phyloP scores from a whole-genome alignment of 352 stramenopile genomes.

The Phytopythium cucurbitacearum region DNA sequence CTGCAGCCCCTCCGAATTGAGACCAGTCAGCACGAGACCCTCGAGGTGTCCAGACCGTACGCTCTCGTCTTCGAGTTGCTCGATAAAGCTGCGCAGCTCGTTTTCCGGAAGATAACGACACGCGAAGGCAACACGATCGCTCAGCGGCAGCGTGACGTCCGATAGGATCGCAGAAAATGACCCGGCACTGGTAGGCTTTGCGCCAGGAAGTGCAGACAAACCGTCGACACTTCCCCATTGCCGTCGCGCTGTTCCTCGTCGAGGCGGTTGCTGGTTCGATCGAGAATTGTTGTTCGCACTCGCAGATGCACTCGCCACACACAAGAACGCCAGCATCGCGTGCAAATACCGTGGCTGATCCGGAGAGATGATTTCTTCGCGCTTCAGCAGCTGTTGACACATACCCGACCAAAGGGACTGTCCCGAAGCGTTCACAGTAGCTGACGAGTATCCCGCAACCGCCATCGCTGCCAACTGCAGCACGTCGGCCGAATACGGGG shows the following conservation, averaged over 20 bases:
- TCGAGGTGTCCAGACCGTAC: conserved; percentile 83
- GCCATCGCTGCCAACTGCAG: conserved; percentile 89
- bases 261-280: conserved; percentile 22
- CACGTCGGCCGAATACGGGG: conserved; percentile 61
- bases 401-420: conserved; percentile 70
- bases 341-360: conserved; percentile 75
- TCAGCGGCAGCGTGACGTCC: conserved; percentile 81
- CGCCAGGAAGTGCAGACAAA: conserved; percentile 27
- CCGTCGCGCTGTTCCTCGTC: conserved; percentile 29
- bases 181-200: conserved; percentile 24
- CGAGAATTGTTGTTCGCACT: conserved; percentile 19
- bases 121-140: conserved; percentile 89
- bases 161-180: conserved; percentile 80
- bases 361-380: conserved; percentile 63
- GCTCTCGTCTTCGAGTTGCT: conserved; percentile 75
- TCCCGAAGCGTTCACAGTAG: conserved; percentile 28
- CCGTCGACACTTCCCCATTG: conserved; percentile 66
- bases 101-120: conserved; percentile 86
- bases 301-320: conserved; percentile 31
- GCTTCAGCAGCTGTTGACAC: conserved; percentile 74
- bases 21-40: conserved; percentile 87
- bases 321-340: conserved; percentile 76
- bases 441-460: conserved; percentile 73
- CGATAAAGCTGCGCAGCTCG: conserved; percentile 83
- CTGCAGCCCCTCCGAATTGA: conserved; percentile 77